A percentile compares a stretch with the other conserved stretches of the same genome.
These are phyloP conservation scores for Ilyonectria robusta DNA, from an alignment of 2,329 filamentous ascomycete genomes.

Conservation along the genomic window DNA sequence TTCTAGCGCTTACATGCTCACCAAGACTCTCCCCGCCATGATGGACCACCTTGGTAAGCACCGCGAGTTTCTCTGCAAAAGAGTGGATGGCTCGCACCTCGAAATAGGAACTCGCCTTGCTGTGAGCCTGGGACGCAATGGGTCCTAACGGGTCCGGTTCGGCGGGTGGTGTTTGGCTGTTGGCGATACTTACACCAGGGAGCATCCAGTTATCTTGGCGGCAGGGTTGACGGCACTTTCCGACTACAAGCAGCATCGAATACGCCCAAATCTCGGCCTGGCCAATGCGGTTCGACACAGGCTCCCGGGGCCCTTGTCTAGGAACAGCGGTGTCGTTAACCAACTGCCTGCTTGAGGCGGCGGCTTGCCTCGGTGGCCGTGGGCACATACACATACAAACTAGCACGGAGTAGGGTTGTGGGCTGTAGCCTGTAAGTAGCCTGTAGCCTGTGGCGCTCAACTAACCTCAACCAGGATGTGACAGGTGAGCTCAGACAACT, in stretches of 20 bases:
- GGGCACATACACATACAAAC: background rate
- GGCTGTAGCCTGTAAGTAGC: background rate
- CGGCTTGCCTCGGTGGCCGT: background rate
- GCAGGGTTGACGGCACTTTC: constrained; percentile 7
- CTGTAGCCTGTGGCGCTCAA: background rate
- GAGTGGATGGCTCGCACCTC: constrained; percentile 23
- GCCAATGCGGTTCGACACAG: constrained; percentile 1
- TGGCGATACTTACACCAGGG: constrained; percentile 3
- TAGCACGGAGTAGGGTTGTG: background rate
- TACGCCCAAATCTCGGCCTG: background rate
- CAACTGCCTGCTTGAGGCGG: background rate
- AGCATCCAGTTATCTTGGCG: constrained; percentile 16
- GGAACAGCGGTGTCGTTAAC: constrained; percentile 4
- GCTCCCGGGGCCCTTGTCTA: background rate
- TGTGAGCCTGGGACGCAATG: background rate
- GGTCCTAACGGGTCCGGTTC: background rate
- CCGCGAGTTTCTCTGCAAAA: constrained; percentile 23
- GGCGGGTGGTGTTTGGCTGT: background rate
- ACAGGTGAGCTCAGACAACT: constrained; percentile 15
- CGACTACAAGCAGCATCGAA: constrained; percentile 9
- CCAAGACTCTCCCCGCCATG: background rate
- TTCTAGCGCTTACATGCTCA: constrained; percentile 34
- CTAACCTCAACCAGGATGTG: constrained; percentile 5
- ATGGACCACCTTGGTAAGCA: constrained; percentile 19
- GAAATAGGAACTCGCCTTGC: constrained; percentile 10